Conservation (phyloP, 2,329 filamentous ascomycete species). For the Xylariaceae sp. region DNA sequence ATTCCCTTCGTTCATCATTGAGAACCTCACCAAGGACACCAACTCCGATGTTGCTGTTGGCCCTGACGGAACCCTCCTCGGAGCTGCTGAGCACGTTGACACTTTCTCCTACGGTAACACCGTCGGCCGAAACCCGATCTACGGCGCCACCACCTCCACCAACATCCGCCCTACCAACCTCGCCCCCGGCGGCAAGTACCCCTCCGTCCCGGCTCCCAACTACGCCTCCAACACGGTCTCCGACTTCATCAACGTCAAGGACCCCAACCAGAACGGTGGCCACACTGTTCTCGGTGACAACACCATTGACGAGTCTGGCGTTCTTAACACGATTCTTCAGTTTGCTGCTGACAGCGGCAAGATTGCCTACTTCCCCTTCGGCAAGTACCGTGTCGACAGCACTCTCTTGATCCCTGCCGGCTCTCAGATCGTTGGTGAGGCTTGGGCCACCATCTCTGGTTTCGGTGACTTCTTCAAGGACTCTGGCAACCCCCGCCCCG, state of each 20-base stretch:
- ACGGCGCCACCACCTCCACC: constrained; percentile 32
- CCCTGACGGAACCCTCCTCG: constrained; percentile 31
- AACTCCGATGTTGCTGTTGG: constrained; percentile 35
- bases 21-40: constrained; percentile 40
- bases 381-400: constrained; percentile 47
- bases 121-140: constrained; percentile 37
- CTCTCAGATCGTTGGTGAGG: constrained; percentile 49
- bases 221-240: constrained; percentile 33
- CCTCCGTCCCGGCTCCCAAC: constrained; percentile 36
- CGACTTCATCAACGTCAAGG: constrained; percentile 40
- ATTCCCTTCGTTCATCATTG: constrained; percentile 40
- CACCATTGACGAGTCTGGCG: constrained; percentile 35
- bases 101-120: constrained; percentile 42
- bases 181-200: constrained; percentile 36
- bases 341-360: constrained; percentile 36
- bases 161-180: constrained; percentile 34
- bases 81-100: constrained; percentile 31
- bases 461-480: constrained; percentile 47
- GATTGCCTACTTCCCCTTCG: constrained; percentile 52
- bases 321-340: constrained; percentile 36
- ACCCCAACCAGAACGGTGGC: constrained; percentile 36
- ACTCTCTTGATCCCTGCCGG: constrained; percentile 47
- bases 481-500: constrained; percentile 47
- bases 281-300: constrained; percentile 36
- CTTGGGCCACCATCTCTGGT: constrained; percentile 48